Percentiles rank a stretch among this genome's conserved stretches.
These are phyloP conservation scores for Colletotrichum viniferum DNA, from an alignment of 2,329 filamentous ascomycete genomes.

Conservation along the genomic window DNA sequence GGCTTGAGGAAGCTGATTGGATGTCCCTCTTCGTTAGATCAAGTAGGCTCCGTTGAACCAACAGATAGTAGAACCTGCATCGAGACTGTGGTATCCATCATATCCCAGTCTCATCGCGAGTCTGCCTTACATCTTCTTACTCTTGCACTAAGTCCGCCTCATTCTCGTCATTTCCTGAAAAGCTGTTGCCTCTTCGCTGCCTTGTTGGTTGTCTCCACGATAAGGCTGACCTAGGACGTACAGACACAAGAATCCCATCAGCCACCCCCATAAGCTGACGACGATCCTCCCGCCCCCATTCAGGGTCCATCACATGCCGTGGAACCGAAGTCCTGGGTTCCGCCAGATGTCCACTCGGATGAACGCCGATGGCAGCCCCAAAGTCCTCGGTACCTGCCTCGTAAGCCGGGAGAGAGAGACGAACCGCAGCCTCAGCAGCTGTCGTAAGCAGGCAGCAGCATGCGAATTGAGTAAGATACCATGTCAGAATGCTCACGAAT, in stretches of 20 bases:
- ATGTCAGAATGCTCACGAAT: background rate
- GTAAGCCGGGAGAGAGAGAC: background rate
- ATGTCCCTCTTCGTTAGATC: rapidly evolving
- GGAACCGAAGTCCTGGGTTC: background rate
- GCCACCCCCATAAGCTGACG: background rate
- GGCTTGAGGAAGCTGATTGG: background rate
- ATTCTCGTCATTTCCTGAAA: no score
- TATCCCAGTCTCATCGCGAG: background rate
- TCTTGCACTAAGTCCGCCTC: background rate
- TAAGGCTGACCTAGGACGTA: background rate
- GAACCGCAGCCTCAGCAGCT: background rate
- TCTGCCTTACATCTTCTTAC: background rate
- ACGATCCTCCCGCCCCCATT: background rate
- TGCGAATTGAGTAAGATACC: background rate
- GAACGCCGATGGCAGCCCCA: background rate
- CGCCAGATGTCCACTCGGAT: background rate
- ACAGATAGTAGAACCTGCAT: background rate
- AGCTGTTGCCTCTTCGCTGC: background rate
- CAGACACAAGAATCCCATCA: background rate
- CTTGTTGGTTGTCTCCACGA: background rate
- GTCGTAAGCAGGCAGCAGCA: background rate
- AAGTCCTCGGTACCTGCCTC: background rate
- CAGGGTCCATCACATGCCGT: background rate
- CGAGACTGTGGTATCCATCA: background rate
- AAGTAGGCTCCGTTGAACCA: background rate